A percentile compares a stretch with the other conserved stretches of the same genome.
Evolutionary conservation across 1,284 basidiomycete species (phyloP).

Genomic region (Marasmius fiardii): DNA sequence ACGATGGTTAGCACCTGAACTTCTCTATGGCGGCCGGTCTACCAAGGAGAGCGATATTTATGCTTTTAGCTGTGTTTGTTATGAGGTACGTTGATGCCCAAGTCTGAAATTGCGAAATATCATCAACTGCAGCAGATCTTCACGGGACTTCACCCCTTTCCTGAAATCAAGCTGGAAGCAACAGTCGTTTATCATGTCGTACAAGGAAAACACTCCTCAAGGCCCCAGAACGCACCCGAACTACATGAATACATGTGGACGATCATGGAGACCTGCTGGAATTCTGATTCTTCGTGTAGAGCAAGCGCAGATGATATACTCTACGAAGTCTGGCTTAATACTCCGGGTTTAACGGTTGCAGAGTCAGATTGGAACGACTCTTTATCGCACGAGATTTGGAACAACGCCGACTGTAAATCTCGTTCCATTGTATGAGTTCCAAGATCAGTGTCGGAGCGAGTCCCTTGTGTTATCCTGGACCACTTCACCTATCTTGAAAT

Average conservation of each 20-base stretch:
- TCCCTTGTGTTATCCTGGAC: no score
- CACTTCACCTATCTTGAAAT: no score
- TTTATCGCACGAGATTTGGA: background rate
- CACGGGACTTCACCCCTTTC: constrained; percentile 16
- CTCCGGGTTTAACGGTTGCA: no score
- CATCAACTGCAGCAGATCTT: constrained; percentile 15
- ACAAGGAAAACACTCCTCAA: constrained; percentile 3
- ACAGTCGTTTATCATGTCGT: constrained; percentile 13
- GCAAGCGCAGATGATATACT: constrained; percentile 3
- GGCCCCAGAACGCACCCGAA: background rate
- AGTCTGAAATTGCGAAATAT: background rate
- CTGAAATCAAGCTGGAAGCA: constrained; percentile 8
- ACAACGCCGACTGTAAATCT: background rate
- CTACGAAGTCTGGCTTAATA: no score
- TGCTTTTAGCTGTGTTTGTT: constrained; percentile 19
- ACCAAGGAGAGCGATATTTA: background rate
- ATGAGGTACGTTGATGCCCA: constrained; percentile 20
- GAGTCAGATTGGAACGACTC: background rate
- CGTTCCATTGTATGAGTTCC: no score
- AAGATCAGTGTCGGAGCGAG: no score
- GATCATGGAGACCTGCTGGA: constrained; percentile 13
- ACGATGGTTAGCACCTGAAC: background rate
- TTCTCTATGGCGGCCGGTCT: no score
- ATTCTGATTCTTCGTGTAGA: constrained; percentile 1
- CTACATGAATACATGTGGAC: constrained; percentile 10